These are phyloP conservation scores for Phytopythium litorale DNA, from an alignment of 352 stramenopile genomes.

Conservation along the genomic window DNA sequence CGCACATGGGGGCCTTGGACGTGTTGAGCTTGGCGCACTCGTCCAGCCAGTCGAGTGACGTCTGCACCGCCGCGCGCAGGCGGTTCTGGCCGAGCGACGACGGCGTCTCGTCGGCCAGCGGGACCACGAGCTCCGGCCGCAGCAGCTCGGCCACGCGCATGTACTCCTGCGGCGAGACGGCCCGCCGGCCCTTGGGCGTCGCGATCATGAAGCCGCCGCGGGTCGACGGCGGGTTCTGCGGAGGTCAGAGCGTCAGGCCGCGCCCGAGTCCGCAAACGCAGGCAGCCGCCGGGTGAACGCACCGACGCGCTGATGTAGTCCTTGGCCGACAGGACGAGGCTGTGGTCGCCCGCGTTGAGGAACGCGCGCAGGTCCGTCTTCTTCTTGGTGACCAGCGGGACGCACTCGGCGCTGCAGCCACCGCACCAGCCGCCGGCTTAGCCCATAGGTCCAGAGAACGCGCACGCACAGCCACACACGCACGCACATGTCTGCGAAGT, in stretches of 20 bases:
- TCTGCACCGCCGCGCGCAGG: constrained; percentile 58
- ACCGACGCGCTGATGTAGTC: constrained; percentile 63
- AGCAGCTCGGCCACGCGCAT: constrained; percentile 53
- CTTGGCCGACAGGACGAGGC: constrained; percentile 61
- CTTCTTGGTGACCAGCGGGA: constrained; percentile 31
- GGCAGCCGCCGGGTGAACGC: constrained; percentile 1
- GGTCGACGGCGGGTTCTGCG: constrained; percentile 48
- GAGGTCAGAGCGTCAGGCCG: neutral
- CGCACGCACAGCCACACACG: neutral
- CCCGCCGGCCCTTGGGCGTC: constrained; percentile 44
- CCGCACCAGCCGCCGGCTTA: neutral
- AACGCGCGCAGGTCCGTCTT: constrained; percentile 42
- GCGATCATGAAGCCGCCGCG: constrained; percentile 57
- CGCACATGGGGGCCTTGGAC: constrained; percentile 35
- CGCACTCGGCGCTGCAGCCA: constrained; percentile 12
- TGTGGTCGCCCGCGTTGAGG: constrained; percentile 36
- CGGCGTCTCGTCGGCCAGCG: constrained; percentile 64
- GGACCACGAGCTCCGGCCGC: constrained; percentile 50
- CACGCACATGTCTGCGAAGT: constrained; percentile 70
- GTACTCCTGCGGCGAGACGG: constrained; percentile 46
- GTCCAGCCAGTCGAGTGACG: constrained; percentile 70
- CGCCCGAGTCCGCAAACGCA: neutral
- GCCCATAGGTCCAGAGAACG: neutral
- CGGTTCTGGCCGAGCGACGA: constrained; percentile 57
- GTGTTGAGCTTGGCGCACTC: constrained; percentile 32